These are phyloP conservation scores for Pezicula rhizophila DNA, from an alignment of 2,329 filamentous ascomycete genomes.

Conservation along the genomic window DNA sequence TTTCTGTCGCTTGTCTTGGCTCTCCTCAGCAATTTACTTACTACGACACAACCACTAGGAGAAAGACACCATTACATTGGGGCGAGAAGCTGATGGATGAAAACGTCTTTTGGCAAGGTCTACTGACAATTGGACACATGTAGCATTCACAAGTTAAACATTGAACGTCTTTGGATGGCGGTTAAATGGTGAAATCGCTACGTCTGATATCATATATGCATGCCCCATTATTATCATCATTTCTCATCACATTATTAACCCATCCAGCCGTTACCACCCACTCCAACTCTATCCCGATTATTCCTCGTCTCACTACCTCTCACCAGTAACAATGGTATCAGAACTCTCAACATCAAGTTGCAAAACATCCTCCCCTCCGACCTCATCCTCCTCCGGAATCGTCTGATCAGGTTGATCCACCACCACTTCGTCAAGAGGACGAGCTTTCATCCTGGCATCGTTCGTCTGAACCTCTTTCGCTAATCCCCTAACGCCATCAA, in stretches of 20 bases:
- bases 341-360: conserved; percentile 23
- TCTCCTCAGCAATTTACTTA: no score
- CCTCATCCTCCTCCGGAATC: conserved; percentile 4
- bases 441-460: conserved; percentile 13
- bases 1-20: no score
- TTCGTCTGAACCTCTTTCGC: conserved; percentile 11
- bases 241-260: neutral
- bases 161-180: neutral
- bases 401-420: conserved; percentile 3
- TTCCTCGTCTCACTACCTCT: neutral
- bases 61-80: no score
- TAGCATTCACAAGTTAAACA: neutral
- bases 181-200: neutral
- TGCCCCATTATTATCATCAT: neutral
- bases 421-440: conserved; percentile 15
- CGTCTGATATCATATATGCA: neutral
- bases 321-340: conserved; percentile 19
- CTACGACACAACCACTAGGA: no score
- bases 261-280: neutral
- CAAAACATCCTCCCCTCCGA: conserved; percentile 4
- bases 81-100: no score
- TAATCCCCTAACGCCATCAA: conserved; percentile 19
- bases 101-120: no score
- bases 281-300: neutral
- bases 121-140: no score